These are phyloP conservation scores for Pleurotus djamor DNA, from an alignment of 768 basidiomycete genomes.

Conservation along the genomic window DNA sequence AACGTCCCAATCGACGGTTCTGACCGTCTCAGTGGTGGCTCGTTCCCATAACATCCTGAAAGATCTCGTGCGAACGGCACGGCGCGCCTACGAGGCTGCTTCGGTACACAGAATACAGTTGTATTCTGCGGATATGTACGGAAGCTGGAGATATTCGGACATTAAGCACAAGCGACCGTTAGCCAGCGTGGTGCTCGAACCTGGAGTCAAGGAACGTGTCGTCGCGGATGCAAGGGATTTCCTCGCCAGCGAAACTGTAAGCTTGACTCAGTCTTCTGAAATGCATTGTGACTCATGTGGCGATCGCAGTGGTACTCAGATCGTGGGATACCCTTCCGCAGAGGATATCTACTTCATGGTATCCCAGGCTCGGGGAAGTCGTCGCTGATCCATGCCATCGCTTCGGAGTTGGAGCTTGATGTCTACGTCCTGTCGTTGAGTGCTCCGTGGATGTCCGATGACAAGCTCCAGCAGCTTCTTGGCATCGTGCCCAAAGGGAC, in stretches of 20 bases:
- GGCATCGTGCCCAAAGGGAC: conserved; percentile 82
- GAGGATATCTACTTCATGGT: conserved; percentile 83
- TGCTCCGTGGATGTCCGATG: conserved; percentile 86
- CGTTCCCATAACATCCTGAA: conserved; percentile 83
- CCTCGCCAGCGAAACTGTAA: conserved; percentile 77
- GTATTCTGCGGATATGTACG: conserved; percentile 87
- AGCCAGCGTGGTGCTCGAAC: conserved; percentile 82
- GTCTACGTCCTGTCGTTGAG: conserved; percentile 90
- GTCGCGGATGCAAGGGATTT: conserved; percentile 81
- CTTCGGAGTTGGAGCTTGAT: conserved; percentile 86
- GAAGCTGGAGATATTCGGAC: conserved; percentile 87
- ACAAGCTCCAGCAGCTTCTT: conserved; percentile 83
- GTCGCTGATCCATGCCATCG: conserved; percentile 83
- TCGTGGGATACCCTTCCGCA: conserved; percentile 88
- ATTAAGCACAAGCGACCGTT: conserved; percentile 88
- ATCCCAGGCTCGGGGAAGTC: conserved; percentile 87
- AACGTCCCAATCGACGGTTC: conserved; percentile 35
- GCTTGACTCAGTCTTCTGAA: conserved; percentile 11
- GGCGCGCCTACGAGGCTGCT: conserved; percentile 85
- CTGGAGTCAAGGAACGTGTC: conserved; percentile 89
- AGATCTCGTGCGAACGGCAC: conserved; percentile 88
- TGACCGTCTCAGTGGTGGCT: conserved; percentile 51
- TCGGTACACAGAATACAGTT: conserved; percentile 86
- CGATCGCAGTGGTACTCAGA: conserved; percentile 81
- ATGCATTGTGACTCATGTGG: conserved; percentile 1